Evolutionary conservation across 2,329 filamentous ascomycete genomes (phyloP), one percentile per base, ranked within the genome.

Genomic region (Pyrenophora graminea): DNA sequence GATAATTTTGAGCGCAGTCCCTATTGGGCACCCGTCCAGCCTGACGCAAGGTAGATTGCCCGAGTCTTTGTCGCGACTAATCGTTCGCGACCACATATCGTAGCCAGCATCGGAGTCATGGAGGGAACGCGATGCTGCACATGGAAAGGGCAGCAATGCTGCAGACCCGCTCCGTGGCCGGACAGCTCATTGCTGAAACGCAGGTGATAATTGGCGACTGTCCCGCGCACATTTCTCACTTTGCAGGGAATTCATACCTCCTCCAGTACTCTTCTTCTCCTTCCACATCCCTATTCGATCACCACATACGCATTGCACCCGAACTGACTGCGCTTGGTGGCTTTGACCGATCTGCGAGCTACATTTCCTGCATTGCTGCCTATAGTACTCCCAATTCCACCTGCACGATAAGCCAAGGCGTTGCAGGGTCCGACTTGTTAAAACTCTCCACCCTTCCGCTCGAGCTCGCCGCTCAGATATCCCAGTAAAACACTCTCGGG

Each of bases 371-470:
- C 71, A 72, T 70, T 71, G 71, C 70, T 69, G 69, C 70, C 68
- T 72, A 60, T 70, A 70, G 60, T 56, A 58, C 61, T 57, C 53
- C 63, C 57, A 54, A 60, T 53, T 66, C 58, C 57, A 56, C 59
- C 66, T 68, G 66, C 64, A 67, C 64, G 66, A 73, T 72, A 72
- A 72, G 70, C 68, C 67, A 66, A 69, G 67, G 55, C 59, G 50
- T 69, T 67, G 68, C 70, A 71, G 69, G 70, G 70, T 69, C 64
- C 64, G 62, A 66, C 69, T 69, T 73, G 62, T 69, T 61, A 71
- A 68, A 64, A 53, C 60, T 62, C 62, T 66, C 63, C 68, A 63
- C 66, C 63, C 63, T 60, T 63, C 67, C 67, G 62, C 60, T 65
- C 61, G 61, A 51, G 55, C 58, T 66, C 61, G 67, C 62, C 64